Base-by-base conservation (phyloP, 1,139 yeast genomes). In the Blastobotrys illinoisensis region DNA sequence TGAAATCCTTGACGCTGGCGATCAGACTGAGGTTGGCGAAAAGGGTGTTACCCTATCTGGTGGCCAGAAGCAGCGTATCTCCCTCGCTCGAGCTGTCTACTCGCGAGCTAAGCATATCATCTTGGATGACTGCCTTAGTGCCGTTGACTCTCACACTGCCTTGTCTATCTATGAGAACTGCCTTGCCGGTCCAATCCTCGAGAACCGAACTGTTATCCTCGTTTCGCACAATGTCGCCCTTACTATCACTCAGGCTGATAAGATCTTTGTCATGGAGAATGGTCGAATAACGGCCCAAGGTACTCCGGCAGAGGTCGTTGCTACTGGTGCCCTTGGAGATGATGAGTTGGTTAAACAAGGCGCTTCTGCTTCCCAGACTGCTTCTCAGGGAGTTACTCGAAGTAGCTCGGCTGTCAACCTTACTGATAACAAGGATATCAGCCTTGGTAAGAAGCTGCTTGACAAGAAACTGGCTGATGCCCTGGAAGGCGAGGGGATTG, bases 91-190 rank as follows among this genome's bases (percentile, higher is more conserved):
- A 70, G 97, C 98, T 1, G 74, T 93, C 61, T 93, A 93, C 70
- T 88, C 96, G 1, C 81, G 82, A 64, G 86, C 97, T 1, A 82
- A 82, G 59, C 90, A 88, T 67, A 78, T 93, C 49, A 71, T 93
- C 59, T 77, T 93, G 52, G 99, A 93, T 74, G 99, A 93, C 71
- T 91, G 98, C 75, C 78, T 93, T 63, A 86, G 95, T 68, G 98
- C 99, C 50, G 98, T 93, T 56, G 99, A 93, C 70, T 86, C 98
- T 5, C 97, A 91, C 68, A 91, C 97, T 50, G 95, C 97, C 13
- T 79, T 86, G 58, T 88, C 95, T 83, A 88, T 93, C 57, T 91
- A 91, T 67, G 95, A 89, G 64, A 81, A 89, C 64, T 89, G 97
- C 74, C 85, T 91, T 53, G 78, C 88, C 55, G 99, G 98, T 49